These are phyloP conservation scores for Hamigera avellanea DNA, from an alignment of 495 filamentous ascomycete species.

Conservation along the genomic window DNA sequence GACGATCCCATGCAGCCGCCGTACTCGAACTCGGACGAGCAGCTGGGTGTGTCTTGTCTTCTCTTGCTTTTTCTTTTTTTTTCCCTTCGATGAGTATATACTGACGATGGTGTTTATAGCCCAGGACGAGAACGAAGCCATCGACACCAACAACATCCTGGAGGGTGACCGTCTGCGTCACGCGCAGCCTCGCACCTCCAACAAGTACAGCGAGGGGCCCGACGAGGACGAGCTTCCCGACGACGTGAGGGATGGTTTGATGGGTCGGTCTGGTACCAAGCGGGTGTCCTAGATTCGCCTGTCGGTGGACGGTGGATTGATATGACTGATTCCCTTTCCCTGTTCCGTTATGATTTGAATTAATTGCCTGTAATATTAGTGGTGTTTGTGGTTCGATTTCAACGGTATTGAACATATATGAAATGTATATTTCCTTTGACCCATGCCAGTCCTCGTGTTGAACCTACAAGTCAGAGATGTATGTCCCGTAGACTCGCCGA, in stretches of 20 bases:
- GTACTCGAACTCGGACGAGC: constrained; percentile 11
- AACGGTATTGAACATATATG: no score
- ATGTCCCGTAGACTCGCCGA: no score
- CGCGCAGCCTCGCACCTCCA: constrained; percentile 12
- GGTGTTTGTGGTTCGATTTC: no score
- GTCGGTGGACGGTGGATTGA: neutral
- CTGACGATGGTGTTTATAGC: constrained; percentile 4
- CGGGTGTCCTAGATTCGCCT: neutral
- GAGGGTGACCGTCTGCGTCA: constrained; percentile 16
- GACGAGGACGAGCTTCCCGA: constrained; percentile 18
- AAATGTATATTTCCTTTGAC: no score
- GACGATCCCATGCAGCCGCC: constrained; percentile 16
- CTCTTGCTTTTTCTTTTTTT: neutral
- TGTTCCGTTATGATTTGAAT: no score
- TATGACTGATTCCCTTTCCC: no score
- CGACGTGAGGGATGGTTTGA: constrained; percentile 3
- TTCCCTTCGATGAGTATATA: neutral
- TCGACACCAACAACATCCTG: constrained; percentile 15
- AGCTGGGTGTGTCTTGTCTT: constrained; percentile 10
- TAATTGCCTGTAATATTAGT: no score
- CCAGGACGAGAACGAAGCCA: constrained; percentile 14
- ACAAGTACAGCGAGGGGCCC: constrained; percentile 18
- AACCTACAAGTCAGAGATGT: no score
- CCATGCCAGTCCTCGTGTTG: no score
- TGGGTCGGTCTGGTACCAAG: constrained; percentile 3